Evolutionary conservation across 495 filamentous ascomycete species (phyloP), one percentile per base, ranked within the genome.

Genomic region (Aspergillus bertholletiae): DNA sequence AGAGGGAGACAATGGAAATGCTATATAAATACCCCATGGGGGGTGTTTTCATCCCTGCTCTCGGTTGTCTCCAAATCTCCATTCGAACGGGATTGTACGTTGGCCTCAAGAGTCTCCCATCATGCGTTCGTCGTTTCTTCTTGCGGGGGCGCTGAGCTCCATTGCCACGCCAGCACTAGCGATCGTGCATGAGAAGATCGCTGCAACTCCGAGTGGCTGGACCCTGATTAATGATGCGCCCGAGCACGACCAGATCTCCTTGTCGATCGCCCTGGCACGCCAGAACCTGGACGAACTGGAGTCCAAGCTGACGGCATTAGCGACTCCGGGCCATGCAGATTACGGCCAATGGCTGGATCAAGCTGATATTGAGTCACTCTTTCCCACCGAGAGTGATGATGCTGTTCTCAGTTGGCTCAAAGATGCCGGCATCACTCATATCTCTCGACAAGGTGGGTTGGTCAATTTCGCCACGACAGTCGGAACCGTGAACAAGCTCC

Each of bases 261-360:
- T 81, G 32, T 66, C 68, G 17, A 68, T 80, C 55, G 74, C 68
- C 30, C 62, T 80, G 28, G 58, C 53, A 15, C 73, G 76, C 59
- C 70, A 81, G 56, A 81, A 77, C 44, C 56, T 80, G 9, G 76
- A 73, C n/a, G 76, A 80, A 49, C 63, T 86, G 7, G 78, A 84
- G 67, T 70, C 73, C 30, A 77, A 74, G 39, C 65, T 85, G 51
- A 64, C 75, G 21, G 72, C 79, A 40, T 70, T 86, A 20, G 84
- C 83, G 0, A 83, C 81, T 8, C 83, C 83, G 3, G 77, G 77
- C 11, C 61, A 77, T 28, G 26, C 5, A 8, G 26, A 28, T 43
- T 86, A 86, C 54, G 82, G 83, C n/a, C 65, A 80, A 56, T 80
- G 80, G 60, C 63, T 85, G 58, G 75, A 78, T 41, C 69, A 70